Evolutionary conservation across 2,329 filamentous ascomycete genomes (phyloP).

Genomic region (Coleophoma crateriformis): DNA sequence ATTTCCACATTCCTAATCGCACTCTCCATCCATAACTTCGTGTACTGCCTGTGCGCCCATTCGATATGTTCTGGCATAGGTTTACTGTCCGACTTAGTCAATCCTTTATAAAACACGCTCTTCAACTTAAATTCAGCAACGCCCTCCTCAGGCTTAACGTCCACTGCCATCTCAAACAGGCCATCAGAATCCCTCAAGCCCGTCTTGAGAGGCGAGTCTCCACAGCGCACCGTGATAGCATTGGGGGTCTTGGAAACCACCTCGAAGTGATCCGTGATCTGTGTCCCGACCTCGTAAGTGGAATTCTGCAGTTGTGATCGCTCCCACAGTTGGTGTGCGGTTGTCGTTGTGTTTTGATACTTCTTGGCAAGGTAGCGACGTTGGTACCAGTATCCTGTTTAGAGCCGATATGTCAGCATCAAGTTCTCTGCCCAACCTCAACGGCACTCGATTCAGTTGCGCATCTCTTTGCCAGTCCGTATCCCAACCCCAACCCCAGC

Average conservation of each 20-base stretch:
- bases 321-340: conserved; percentile 57
- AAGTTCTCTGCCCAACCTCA: too few relatives aligned
- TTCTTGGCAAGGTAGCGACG: conserved; percentile 53
- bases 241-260: conserved; percentile 58
- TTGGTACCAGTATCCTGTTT: conserved; percentile 46
- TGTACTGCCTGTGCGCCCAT: conserved; percentile 49
- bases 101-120: conserved; percentile 53
- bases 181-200: conserved; percentile 56
- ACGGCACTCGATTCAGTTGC: too few relatives aligned
- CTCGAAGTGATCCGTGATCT: conserved; percentile 67
- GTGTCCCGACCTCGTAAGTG: conserved; percentile 56
- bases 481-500: too few relatives aligned
- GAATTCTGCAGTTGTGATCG: conserved; percentile 46
- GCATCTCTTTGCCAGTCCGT: too few relatives aligned
- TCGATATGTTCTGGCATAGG: conserved; percentile 41
- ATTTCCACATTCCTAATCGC: conserved; percentile 31
- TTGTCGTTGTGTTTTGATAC: conserved; percentile 46
- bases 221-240: conserved; percentile 58
- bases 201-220: conserved; percentile 55
- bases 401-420: not conserved
- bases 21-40: conserved; percentile 50
- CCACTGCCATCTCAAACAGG: conserved; percentile 59
- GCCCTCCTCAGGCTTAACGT: conserved; percentile 54
- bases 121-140: conserved; percentile 61
- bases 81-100: conserved; percentile 31